Evolutionary conservation across 352 stramenopile species (phyloP), one percentile per base, ranked within the genome.

Genomic region (Globisporangium canariense): DNA sequence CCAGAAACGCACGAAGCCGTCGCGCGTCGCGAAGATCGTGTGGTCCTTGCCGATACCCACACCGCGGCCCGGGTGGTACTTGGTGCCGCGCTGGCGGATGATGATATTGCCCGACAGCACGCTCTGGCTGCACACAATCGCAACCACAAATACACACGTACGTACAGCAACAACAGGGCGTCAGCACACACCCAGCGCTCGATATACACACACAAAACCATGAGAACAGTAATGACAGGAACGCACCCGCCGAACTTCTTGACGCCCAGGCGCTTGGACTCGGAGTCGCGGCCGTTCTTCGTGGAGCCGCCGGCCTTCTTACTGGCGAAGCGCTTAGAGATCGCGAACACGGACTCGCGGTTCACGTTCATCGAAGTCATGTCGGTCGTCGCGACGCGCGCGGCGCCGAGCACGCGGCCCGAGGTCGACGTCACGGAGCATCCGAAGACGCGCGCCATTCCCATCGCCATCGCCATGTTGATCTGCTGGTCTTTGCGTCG

Each of bases 231-330:
- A 20, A 55, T 34, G 25, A 65, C 3, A 52, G 13, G 9, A 20
- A 69, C 75, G 68, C 64, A 94, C 83, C 91, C 94, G 65, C 93
- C 94, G 72, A 96, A 98, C 58, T 98, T 97, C 79, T 99, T 99
- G 67, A 99, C 88, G 61, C 97, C 97, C 47, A 99, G 82, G 57
- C 97, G 89, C 78, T 98, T 97, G 45, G 97, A 98, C 68, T 95
- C 82, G 16, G 96, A 99, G 75, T 99, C 97, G 58, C 97, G 85
- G 22, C 97, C 97, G 77, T 99, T 99, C 71, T 96, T 98, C n/a
- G 92, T 97, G 5, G 93, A 98, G 46, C 97, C 97, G 36, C 95
- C 97, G 4, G 96, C 92, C 74, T 99, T 99, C 81, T 99, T 99
- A 18, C 85, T 96, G 14, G 97, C 97, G 79, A 80, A 93, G 28